phyloP scores from a whole-genome alignment of 2,329 filamentous ascomycete species.

The Fusarium robinianum region DNA sequence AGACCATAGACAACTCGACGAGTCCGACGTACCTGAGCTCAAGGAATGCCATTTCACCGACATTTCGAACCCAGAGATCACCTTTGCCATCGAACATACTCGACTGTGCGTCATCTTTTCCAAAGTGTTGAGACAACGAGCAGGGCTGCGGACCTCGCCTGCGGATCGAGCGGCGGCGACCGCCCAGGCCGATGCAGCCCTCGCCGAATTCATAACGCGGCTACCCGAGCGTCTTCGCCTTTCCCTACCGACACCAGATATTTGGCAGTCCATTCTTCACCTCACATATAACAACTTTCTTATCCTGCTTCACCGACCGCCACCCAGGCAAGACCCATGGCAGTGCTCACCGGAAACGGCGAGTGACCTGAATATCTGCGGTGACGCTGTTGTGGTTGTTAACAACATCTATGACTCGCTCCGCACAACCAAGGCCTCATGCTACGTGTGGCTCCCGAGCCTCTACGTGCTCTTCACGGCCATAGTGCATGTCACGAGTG shows the following conservation, averaged over 20 bases:
- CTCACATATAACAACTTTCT: slow-evolving; percentile 44
- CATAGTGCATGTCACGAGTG: slow-evolving; percentile 36
- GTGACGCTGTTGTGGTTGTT: slow-evolving; percentile 36
- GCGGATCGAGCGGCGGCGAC: slow-evolving; percentile 36
- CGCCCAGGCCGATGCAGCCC: slow-evolving; percentile 38
- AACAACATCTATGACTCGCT: slow-evolving; percentile 40
- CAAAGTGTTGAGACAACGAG: slow-evolving; percentile 39
- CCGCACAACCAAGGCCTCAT: slow-evolving; percentile 25
- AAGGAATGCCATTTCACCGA: slow-evolving; percentile 51
- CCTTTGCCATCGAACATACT: slow-evolving; percentile 54
- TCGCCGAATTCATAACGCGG: slow-evolving; percentile 38
- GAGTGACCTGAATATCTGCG: slow-evolving; percentile 39
- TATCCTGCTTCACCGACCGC: slow-evolving; percentile 41
- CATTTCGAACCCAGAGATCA: slow-evolving; percentile 43
- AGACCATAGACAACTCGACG: slow-evolving; percentile 48
- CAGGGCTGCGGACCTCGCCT: slow-evolving; percentile 30
- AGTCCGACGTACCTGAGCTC: slow-evolving; percentile 54
- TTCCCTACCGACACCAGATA: slow-evolving; percentile 24
- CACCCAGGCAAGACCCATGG: slow-evolving; percentile 25
- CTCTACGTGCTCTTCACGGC: slow-evolving; percentile 40
- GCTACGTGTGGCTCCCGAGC: slow-evolving; percentile 37
- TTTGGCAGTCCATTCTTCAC: slow-evolving; percentile 42
- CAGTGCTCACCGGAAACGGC: slow-evolving; percentile 16
- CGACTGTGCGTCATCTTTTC: slow-evolving; percentile 56
- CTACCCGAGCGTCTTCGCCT: slow-evolving; percentile 37